Conservation (phyloP, 768 basidiomycete species). For the Tulasnella sp. region DNA sequence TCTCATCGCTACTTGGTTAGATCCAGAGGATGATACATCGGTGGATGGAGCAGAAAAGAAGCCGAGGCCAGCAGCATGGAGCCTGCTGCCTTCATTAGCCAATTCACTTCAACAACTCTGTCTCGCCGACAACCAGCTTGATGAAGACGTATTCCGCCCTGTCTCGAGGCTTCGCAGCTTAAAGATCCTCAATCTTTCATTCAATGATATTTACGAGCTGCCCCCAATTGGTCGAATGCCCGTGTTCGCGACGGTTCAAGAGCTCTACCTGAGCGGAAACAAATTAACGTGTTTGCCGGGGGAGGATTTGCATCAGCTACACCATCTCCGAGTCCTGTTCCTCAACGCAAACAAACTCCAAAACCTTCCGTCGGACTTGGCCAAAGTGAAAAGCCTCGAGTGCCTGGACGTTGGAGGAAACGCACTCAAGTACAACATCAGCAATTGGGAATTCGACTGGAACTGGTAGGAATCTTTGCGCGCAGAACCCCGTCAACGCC, state of each 20-base stretch:
- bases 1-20: conserved; percentile 65
- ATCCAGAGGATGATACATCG: conserved; percentile 46
- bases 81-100: conserved; percentile 54
- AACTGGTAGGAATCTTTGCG: conserved; percentile 69
- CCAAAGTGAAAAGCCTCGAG: conserved; percentile 69
- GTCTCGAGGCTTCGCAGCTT: conserved; percentile 74
- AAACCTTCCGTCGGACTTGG: conserved; percentile 86
- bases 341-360: conserved; percentile 92
- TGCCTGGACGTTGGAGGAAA: conserved; percentile 94
- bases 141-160: conserved; percentile 70
- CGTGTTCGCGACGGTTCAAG: conserved; percentile 63
- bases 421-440: conserved; percentile 90
- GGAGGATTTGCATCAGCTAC: conserved; percentile 75
- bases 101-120: conserved; percentile 72
- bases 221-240: conserved; percentile 66
- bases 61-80: conserved; percentile 25
- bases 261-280: conserved; percentile 94
- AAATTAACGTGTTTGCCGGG: conserved; percentile 83
- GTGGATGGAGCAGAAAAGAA: conserved; percentile 25
- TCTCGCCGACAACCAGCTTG: conserved; percentile 84
- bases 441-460: conserved; percentile 99
- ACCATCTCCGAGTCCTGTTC: conserved; percentile 67
- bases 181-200: conserved; percentile 81
- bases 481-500: not conserved
- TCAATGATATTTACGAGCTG: conserved; percentile 90